Conservation (phyloP, 2,329 filamentous ascomycete species). For the Pestalotiopsis sp. region DNA sequence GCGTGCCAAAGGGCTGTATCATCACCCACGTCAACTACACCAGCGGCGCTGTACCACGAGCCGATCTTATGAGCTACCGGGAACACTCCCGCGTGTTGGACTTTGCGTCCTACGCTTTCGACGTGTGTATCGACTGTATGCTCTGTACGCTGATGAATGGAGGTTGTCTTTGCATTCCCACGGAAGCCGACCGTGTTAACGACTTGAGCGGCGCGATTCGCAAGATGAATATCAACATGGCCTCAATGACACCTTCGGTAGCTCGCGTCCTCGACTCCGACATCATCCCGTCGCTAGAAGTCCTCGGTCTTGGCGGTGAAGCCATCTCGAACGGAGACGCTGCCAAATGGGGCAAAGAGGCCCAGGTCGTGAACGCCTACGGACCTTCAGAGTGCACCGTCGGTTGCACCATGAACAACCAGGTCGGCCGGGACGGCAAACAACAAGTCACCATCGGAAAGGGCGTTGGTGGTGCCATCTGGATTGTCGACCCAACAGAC, state of each 20-base stretch:
- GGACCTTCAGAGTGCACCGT: slow-evolving; percentile 57
- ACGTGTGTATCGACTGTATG: slow-evolving; percentile 56
- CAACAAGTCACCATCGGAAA: slow-evolving; percentile 45
- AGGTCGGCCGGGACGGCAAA: slow-evolving; percentile 34
- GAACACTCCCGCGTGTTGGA: slow-evolving; percentile 44
- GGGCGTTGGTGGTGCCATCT: slow-evolving; percentile 47
- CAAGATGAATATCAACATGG: slow-evolving; percentile 46
- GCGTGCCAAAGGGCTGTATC: slow-evolving; percentile 63
- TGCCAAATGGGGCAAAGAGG: slow-evolving; percentile 44
- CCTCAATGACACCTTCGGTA: slow-evolving; percentile 52
- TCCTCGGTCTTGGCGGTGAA: slow-evolving; percentile 51
- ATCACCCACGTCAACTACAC: slow-evolving; percentile 48
- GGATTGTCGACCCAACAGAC: slow-evolving; percentile 51
- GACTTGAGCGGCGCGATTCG: slow-evolving; percentile 47
- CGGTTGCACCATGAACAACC: slow-evolving; percentile 48
- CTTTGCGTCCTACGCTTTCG: slow-evolving; percentile 55
- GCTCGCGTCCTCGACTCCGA: slow-evolving; percentile 46
- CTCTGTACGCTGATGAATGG: slow-evolving; percentile 51
- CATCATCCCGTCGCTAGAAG: slow-evolving; percentile 45
- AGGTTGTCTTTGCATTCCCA: slow-evolving; percentile 54
- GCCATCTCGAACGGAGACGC: slow-evolving; percentile 53
- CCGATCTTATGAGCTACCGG: slow-evolving; percentile 41
- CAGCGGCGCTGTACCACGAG: slow-evolving; percentile 44
- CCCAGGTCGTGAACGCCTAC: slow-evolving; percentile 51
- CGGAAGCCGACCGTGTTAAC: slow-evolving; percentile 53